These are phyloP conservation scores for Geosmithia flava DNA, from an alignment of 2,329 filamentous ascomycete species.

Conservation along the genomic window DNA sequence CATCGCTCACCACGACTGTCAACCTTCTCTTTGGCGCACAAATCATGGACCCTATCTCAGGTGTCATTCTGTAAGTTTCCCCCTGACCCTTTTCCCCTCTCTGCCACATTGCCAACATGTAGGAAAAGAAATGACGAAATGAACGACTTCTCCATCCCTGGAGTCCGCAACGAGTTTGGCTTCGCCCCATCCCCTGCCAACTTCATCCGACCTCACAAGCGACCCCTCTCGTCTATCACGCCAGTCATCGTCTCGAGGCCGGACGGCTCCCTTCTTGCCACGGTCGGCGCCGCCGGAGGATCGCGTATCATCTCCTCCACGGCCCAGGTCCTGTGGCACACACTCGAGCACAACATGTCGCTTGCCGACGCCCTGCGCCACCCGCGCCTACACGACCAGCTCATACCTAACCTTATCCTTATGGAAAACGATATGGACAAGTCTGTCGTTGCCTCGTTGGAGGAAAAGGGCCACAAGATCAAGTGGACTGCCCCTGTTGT, in stretches of 20 bases:
- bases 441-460: constrained; percentile 49
- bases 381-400: constrained; percentile 70
- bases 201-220: constrained; percentile 69
- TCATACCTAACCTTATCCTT: constrained; percentile 55
- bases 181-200: constrained; percentile 72
- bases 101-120: neutral
- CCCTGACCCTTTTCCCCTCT: neutral
- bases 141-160: constrained; percentile 80
- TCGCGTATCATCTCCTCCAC: constrained; percentile 74
- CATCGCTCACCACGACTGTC: constrained; percentile 76
- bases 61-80: constrained; percentile 52
- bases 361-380: constrained; percentile 48
- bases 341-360: constrained; percentile 52
- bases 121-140: constrained; percentile 44
- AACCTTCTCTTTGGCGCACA: constrained; percentile 77
- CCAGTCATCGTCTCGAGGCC: constrained; percentile 60
- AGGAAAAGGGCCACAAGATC: constrained; percentile 55
- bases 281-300: constrained; percentile 68
- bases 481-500: constrained; percentile 50
- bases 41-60: constrained; percentile 69
- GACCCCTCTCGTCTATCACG: constrained; percentile 72
- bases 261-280: constrained; percentile 52
- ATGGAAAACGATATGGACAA: constrained; percentile 63
- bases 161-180: constrained; percentile 66
- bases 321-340: constrained; percentile 59